phyloP scores from a whole-genome alignment of 176 grass and related monocot genomes.

The Rhipidocladum racemiflorum region DNA sequence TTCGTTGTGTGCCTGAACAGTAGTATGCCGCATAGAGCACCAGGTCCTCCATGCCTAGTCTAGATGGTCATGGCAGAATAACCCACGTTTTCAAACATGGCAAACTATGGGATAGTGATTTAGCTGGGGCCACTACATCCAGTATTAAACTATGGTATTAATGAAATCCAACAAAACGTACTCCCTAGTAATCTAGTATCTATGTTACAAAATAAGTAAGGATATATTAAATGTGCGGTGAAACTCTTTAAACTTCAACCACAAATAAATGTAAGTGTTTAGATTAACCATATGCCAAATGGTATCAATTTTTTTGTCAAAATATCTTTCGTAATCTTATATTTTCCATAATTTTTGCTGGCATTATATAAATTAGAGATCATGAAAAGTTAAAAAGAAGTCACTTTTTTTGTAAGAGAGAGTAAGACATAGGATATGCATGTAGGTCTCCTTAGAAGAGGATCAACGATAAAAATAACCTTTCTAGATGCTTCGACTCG shows the following conservation, averaged over 20 bases:
- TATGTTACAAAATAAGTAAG: not conserved
- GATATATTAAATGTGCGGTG: not conserved
- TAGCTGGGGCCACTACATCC: not conserved
- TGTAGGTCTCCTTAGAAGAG: not conserved
- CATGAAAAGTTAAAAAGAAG: not conserved
- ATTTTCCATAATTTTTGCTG: no score
- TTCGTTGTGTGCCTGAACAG: not conserved
- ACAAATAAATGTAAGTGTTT: not conserved
- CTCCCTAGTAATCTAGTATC: not conserved
- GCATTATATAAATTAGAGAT: no score
- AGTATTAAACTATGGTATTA: no score
- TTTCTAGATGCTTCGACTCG: not conserved
- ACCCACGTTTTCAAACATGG: not conserved
- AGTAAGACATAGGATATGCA: not conserved
- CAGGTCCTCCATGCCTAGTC: not conserved
- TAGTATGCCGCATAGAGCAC: not conserved
- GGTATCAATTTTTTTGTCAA: not conserved
- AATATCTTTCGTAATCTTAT: not conserved
- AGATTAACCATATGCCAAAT: not conserved
- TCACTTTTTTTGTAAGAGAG: not conserved
- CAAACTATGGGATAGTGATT: not conserved
- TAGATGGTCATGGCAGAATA: not conserved
- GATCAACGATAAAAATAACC: not conserved
- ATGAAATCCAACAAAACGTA: not conserved
- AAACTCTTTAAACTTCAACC: not conserved